Base-by-base conservation (phyloP, 306 rosid genomes). In the Vachellia pachyceras region DNA sequence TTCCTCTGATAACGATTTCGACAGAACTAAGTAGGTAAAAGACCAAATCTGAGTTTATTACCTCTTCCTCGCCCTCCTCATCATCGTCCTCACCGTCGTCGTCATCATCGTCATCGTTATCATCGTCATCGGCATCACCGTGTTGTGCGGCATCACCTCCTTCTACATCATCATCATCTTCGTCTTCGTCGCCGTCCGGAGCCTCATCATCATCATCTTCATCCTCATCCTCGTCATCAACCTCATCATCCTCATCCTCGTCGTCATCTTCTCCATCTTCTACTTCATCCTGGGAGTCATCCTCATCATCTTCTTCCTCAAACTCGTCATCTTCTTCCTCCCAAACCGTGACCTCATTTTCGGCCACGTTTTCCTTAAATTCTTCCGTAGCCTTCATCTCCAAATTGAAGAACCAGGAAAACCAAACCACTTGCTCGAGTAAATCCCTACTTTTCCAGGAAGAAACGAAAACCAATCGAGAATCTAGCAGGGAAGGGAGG, bases 321-420 rank as follows among this genome's bases (percentile, higher is more conserved):
- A 69, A 87, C 17, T 84, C 88, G 1, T 73, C 87, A 6, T 81
- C 86, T 3, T 80, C 84, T n/a, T 73, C 89, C 6, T 9, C 35
- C 85, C 75, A 65, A 77, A 41, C 64, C 20, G 5, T 14, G 67
- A 80, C 72, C 50, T 86, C 87, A 79, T 88, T 86, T 75, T 90
- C 94, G 84, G 82, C 96, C 73, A 80, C 85, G 3, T 76, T 80
- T 67, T 84, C 87, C 45, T 67, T 81, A 78, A 84, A 84, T 65
- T 88, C 90, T 83, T 89, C 92, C 37, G 75, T 41, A 46, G 73
- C 5, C 87, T 88, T 94, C 97, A 94, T 94, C 90, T 83, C 69
- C 45, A 55, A 84, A 65, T 72, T 78, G 6, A 17, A 75, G 72
- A 20, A 67, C 42, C 67, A 69, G 44, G 65, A 39, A 74, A 20